Conservation (phyloP, 2,329 filamentous ascomycete species). For the Colletotrichum gigasporum region DNA sequence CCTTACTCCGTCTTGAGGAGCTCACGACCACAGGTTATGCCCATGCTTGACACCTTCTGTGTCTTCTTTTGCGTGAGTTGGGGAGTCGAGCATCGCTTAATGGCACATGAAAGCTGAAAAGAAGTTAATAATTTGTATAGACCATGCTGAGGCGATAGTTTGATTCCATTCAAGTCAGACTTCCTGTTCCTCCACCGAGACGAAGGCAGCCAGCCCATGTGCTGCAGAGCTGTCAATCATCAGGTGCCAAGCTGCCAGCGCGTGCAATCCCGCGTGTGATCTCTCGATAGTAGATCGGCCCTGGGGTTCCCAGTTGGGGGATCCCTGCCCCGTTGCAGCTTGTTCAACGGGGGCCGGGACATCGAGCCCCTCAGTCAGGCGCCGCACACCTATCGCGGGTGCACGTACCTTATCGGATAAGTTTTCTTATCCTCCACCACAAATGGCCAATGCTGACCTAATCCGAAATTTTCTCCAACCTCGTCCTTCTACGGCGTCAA, state of each 20-base stretch:
- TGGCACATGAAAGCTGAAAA: too few relatives aligned
- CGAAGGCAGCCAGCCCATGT: constrained; percentile 11
- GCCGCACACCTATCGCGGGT: too few relatives aligned
- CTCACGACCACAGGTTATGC: too few relatives aligned
- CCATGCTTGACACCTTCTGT: too few relatives aligned
- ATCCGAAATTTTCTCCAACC: constrained; percentile 10
- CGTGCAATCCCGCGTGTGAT: constrained; percentile 24
- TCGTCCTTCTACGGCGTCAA: neutral
- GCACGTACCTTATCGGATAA: constrained; percentile 19
- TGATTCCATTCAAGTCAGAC: neutral
- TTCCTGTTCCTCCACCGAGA: constrained; percentile 2
- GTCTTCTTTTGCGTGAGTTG: too few relatives aligned
- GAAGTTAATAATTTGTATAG: too few relatives aligned
- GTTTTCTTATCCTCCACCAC: too few relatives aligned
- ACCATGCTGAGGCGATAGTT: too few relatives aligned
- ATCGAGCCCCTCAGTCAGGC: too few relatives aligned
- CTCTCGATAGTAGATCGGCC: constrained; percentile 17
- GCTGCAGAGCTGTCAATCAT: constrained; percentile 18
- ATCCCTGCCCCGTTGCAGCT: constrained; percentile 1
- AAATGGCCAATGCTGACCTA: constrained; percentile 17
- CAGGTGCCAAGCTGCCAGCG: constrained; percentile 31
- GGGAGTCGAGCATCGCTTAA: too few relatives aligned
- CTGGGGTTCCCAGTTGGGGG: neutral
- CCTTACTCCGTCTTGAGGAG: too few relatives aligned
- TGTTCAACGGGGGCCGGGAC: too few relatives aligned